These are phyloP conservation scores for Elsinoe fawcettii DNA, from an alignment of 2,329 filamentous ascomycete species.

Conservation along the genomic window DNA sequence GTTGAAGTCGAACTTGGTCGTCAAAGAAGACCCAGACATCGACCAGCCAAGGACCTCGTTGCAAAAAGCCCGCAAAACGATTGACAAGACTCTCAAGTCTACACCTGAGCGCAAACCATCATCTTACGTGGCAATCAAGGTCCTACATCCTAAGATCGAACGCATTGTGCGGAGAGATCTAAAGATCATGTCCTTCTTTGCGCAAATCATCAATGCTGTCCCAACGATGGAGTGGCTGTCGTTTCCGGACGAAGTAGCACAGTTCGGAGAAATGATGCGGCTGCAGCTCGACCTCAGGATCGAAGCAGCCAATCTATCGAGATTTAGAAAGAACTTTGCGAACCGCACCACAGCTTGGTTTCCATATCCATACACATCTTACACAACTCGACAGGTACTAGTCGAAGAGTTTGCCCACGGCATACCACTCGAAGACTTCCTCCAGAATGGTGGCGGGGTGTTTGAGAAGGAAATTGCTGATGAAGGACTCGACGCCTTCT, in stretches of 20 bases:
- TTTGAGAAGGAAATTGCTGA: slow-evolving; percentile 93
- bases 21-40: slow-evolving; percentile 51
- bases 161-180: slow-evolving; percentile 83
- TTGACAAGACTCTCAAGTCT: slow-evolving; percentile 80
- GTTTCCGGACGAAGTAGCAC: slow-evolving; percentile 82
- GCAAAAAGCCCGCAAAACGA: slow-evolving; percentile 67
- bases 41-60: slow-evolving; percentile 50
- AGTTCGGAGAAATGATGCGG: slow-evolving; percentile 98
- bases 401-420: slow-evolving; percentile 95
- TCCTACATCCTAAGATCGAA: slow-evolving; percentile 86
- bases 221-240: slow-evolving; percentile 97
- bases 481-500: slow-evolving; percentile 88
- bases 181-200: slow-evolving; percentile 90
- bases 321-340: slow-evolving; percentile 86
- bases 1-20: slow-evolving; percentile 68
- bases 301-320: slow-evolving; percentile 80
- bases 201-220: slow-evolving; percentile 70
- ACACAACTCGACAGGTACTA: slow-evolving; percentile 83
- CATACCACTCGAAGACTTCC: slow-evolving; percentile 80
- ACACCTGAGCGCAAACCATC: slow-evolving; percentile 80
- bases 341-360: slow-evolving; percentile 91
- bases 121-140: slow-evolving; percentile 89
- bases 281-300: slow-evolving; percentile 94
- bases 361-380: slow-evolving; percentile 85
- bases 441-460: slow-evolving; percentile 82